These are phyloP conservation scores for Pterocarpus macrocarpus DNA, from an alignment of 306 rosid genomes.

Conservation along the genomic window DNA sequence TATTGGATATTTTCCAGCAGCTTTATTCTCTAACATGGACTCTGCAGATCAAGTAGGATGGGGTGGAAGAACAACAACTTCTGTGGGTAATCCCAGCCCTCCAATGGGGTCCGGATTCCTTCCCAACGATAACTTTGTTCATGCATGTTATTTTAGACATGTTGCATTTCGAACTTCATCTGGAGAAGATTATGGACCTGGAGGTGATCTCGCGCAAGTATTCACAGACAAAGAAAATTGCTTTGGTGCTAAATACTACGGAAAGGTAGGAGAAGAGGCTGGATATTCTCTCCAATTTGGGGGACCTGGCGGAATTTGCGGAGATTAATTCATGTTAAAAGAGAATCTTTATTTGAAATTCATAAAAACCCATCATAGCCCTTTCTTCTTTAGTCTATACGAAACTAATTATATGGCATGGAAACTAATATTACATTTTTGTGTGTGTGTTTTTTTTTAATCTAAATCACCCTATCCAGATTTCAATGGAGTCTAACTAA, in stretches of 20 bases:
- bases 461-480: no score
- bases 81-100: not conserved
- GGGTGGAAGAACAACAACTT: conserved; percentile 12
- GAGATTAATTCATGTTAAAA: not conserved
- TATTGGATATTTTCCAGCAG: conserved; percentile 37
- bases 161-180: not conserved
- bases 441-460: no score
- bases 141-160: conserved; percentile 4
- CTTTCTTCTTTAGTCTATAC: no score
- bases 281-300: conserved; percentile 1
- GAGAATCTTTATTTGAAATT: no score
- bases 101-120: conserved; percentile 26
- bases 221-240: not conserved
- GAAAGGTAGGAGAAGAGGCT: accelerated
- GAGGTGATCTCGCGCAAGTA: not conserved
- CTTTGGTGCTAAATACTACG: not conserved
- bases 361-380: no score
- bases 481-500: no score
- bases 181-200: not conserved
- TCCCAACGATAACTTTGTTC: accelerated
- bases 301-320: conserved; percentile 12
- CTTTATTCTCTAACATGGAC: not conserved
- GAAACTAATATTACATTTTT: no score
- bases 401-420: no score
- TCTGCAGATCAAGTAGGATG: not conserved